Evolutionary conservation across 352 stramenopile species (phyloP), one percentile per base, ranked within the genome.

Genomic region (Phytophthora tentaculata): DNA sequence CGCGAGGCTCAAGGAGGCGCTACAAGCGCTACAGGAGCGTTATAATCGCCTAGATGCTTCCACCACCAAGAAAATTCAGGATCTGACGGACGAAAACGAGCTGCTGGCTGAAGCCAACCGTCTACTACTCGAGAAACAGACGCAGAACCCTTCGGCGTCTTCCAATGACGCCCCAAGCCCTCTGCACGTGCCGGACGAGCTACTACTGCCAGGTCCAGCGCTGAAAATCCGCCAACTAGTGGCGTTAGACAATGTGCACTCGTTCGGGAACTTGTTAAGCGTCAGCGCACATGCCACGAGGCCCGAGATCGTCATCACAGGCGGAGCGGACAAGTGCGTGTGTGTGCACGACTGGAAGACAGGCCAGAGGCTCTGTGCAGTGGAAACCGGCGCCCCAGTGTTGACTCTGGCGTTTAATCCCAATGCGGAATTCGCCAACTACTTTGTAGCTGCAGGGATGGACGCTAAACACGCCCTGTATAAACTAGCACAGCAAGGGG

Each of bases 261-360:
- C 76, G n/a, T 82, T 88, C 37, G 82, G 83, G 9, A 95, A 94
- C 55, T 44, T 93, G 29, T 67, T 95, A 39, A 84, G 82, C 56
- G 82, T 92, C 43, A 81, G 80, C 58, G 60, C 59, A 14, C 83
- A 89, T 20, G 57, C 68, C 9, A 64, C 57, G 20, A 78, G 71
- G 0, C 61, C 68, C 4, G 62, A 76, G 26, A 57, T 94, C 29
- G 76, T 88, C 22, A 65, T 90, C 37, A 86, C 83, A 1, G 88
- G 88, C 5, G 86, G 85, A 48, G 88, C 87, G 19, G 88, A 96
- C 76, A 94, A 93, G 66, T 71, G 71, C 61, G 73, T 94, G 23
- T 79, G 79, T 26, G 79, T 86, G 29, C 83, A 92, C 73, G 73
- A 96, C 73, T 96, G 83, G 81, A 69, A 61, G 49, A 74, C 60